These are phyloP conservation scores for Spergularia azorica DNA, from an alignment of 179 eudicot species.

Conservation along the genomic window DNA sequence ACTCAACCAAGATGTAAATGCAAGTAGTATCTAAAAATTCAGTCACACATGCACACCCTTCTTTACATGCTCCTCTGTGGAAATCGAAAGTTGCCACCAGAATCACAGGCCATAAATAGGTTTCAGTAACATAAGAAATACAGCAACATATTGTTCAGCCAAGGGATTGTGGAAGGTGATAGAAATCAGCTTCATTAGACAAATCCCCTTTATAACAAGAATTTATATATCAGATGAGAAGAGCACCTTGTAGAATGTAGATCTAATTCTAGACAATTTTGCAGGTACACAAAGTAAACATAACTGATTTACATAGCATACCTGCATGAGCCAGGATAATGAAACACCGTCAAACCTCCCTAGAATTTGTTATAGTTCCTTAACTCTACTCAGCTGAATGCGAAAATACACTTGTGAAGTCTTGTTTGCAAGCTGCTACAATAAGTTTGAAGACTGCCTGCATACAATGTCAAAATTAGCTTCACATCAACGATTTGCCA, in stretches of 20 bases:
- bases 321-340: constrained; percentile 11
- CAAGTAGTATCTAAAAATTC: too few species aligned
- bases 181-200: background rate
- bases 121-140: background rate
- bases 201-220: background rate
- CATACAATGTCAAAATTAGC: constrained; percentile 3
- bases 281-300: constrained; percentile 18
- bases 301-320: constrained; percentile 26
- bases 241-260: background rate
- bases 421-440: background rate
- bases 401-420: background rate
- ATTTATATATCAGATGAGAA: background rate
- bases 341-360: background rate
- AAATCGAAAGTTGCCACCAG: background rate
- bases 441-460: constrained; percentile 10
- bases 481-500: background rate
- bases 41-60: too few species aligned
- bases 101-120: background rate
- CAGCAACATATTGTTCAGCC: background rate
- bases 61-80: background rate
- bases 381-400: background rate
- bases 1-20: too few species aligned
- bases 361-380: background rate
- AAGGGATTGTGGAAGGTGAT: background rate
- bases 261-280: background rate